Evolutionary conservation across 768 basidiomycete species (phyloP).

Genomic region (Pseudohyphozyma bogoriensis): DNA sequence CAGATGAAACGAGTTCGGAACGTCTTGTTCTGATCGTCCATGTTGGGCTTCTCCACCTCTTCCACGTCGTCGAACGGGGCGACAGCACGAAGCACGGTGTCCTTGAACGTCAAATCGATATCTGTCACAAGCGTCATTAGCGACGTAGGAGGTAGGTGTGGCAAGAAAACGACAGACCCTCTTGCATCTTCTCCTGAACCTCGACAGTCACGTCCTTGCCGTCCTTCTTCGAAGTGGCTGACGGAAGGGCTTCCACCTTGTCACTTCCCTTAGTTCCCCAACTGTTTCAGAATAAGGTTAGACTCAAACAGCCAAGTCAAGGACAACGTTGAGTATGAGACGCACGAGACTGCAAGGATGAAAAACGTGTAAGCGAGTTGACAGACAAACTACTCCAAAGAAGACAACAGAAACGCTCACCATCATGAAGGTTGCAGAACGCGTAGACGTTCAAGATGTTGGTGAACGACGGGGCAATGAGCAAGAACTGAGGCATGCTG

Average conservation of each 20-base stretch:
- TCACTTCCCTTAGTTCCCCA: conserved; percentile 96
- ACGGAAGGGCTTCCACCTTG: conserved; percentile 83
- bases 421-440: conserved; percentile 92
- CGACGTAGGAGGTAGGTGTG: neutral
- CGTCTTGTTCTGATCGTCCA: conserved; percentile 83
- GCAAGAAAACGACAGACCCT: conserved; percentile 8
- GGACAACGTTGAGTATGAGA: conserved; percentile 30
- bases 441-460: conserved; percentile 91
- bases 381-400: no score
- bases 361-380: neutral
- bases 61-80: conserved; percentile 62
- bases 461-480: conserved; percentile 82
- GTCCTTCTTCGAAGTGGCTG: conserved; percentile 67
- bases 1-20: conserved; percentile 83
- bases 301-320: neutral
- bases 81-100: conserved; percentile 72
- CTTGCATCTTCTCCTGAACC: conserved; percentile 68
- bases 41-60: conserved; percentile 61
- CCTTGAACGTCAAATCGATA: conserved; percentile 81
- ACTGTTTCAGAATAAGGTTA: conserved; percentile 48
- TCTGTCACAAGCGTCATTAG: conserved; percentile 45
- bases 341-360: neutral
- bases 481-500: conserved; percentile 82
- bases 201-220: conserved; percentile 69
- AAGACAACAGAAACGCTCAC: no score